These are phyloP conservation scores for Gentiana dahurica DNA, from an alignment of 257 asterid species.

Conservation along the genomic window DNA sequence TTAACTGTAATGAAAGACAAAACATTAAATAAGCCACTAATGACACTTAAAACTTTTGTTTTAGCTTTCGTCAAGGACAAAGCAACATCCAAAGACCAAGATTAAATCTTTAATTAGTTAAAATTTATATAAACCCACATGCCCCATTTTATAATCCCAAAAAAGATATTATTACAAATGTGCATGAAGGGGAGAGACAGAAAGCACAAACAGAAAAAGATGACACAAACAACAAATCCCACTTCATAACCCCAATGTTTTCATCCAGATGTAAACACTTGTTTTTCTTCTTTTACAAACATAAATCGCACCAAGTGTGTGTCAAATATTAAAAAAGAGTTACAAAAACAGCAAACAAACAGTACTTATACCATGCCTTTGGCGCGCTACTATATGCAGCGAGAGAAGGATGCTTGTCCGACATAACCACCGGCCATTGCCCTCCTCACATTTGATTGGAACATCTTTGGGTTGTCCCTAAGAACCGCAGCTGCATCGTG, in stretches of 20 bases:
- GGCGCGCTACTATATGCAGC: constrained; percentile 39
- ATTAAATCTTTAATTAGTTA: no score
- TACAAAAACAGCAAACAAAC: constrained; percentile 18
- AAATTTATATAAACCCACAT: no score
- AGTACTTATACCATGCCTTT: no score
- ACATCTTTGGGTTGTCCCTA: constrained; percentile 80
- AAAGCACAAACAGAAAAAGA: neutral
- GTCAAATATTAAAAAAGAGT: neutral
- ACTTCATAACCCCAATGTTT: neutral
- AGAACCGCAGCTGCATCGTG: constrained; percentile 88
- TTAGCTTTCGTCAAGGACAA: no score
- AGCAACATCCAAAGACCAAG: no score
- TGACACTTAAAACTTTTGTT: no score
- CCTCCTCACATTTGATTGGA: constrained; percentile 78
- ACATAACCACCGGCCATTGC: constrained; percentile 92
- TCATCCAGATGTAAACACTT: constrained; percentile 3
- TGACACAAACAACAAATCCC: neutral
- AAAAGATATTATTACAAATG: neutral
- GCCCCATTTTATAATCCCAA: neutral
- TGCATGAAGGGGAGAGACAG: neutral
- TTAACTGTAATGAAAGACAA: no score
- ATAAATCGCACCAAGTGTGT: constrained; percentile 1
- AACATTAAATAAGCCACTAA: no score
- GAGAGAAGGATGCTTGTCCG: constrained; percentile 73
- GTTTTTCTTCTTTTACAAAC: constrained; percentile 4